Evolutionary conservation across 2,329 filamentous ascomycete genomes (phyloP).

Genomic region (Claviceps humidiphila): DNA sequence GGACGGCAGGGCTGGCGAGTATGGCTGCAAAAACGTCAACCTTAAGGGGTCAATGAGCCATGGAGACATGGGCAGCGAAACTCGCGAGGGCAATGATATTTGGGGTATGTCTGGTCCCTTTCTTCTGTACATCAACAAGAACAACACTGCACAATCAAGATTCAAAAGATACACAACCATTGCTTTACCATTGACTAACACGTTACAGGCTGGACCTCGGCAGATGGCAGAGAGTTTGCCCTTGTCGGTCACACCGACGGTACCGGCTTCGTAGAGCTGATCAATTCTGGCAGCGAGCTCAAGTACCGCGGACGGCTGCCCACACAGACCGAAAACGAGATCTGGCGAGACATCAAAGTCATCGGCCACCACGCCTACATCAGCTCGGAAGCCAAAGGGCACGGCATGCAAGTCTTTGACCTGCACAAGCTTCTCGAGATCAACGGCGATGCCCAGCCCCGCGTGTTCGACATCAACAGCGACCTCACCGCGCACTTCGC

Average conservation of each 20-base stretch:
- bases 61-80: constrained; percentile 20
- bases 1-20: constrained; percentile 12
- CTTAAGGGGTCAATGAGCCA: constrained; percentile 24
- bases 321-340: constrained; percentile 21
- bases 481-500: constrained; percentile 22
- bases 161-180: no score
- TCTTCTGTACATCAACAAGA: background rate
- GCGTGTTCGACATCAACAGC: constrained; percentile 15
- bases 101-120: constrained; percentile 13
- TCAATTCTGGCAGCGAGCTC: constrained; percentile 23
- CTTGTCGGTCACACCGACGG: constrained; percentile 33
- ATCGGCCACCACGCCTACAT: constrained; percentile 23
- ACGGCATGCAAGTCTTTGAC: constrained; percentile 52
- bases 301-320: constrained; percentile 31
- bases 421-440: constrained; percentile 35
- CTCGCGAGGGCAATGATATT: constrained; percentile 22
- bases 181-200: no score
- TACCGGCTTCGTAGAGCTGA: constrained; percentile 32
- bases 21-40: constrained; percentile 22
- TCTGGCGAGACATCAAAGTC: constrained; percentile 29
- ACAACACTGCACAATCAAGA: background rate
- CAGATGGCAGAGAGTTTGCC: constrained; percentile 29
- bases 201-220: constrained; percentile 7
- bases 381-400: constrained; percentile 28
- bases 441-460: constrained; percentile 22